Conservation (phyloP, 257 asterid genomes). For the Fraxinus anomala region DNA sequence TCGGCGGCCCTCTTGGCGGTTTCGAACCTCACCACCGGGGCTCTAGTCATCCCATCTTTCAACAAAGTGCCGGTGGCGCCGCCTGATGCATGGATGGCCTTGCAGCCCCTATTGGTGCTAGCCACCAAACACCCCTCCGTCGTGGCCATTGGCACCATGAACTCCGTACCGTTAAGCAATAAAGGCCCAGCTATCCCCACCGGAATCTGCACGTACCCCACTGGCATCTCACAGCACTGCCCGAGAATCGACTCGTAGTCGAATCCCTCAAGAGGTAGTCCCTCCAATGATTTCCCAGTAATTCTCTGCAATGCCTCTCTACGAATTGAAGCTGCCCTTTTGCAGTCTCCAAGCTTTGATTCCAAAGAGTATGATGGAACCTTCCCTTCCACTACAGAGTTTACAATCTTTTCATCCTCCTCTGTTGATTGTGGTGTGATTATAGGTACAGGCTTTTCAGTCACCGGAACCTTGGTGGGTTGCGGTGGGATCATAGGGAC, state of each 20-base stretch:
- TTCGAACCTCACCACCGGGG: conserved; percentile 59
- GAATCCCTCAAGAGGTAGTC: conserved; percentile 58
- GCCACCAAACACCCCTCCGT: conserved; percentile 69
- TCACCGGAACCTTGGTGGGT: conserved; percentile 20
- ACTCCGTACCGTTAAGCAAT: conserved; percentile 57
- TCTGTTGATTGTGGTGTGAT: conserved; percentile 30
- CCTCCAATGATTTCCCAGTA: conserved; percentile 53
- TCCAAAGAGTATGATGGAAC: conserved; percentile 54
- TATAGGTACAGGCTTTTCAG: conserved; percentile 26
- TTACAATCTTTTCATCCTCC: conserved; percentile 49
- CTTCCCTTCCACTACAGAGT: conserved; percentile 41
- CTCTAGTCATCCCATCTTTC: conserved; percentile 62
- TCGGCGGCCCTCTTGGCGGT: conserved; percentile 55
- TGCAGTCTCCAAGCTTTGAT: conserved; percentile 54
- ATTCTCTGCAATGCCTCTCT: conserved; percentile 55
- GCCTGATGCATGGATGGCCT: conserved; percentile 52
- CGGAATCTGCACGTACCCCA: conserved; percentile 64
- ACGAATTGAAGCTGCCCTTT: conserved; percentile 48
- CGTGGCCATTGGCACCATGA: conserved; percentile 62
- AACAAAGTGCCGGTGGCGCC: conserved; percentile 48
- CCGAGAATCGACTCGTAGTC: conserved; percentile 58
- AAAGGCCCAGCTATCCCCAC: conserved; percentile 67
- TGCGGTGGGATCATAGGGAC: conserved; percentile 24
- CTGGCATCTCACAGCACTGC: conserved; percentile 73
- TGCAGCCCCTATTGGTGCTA: conserved; percentile 66